Evolutionary conservation across 768 basidiomycete genomes (phyloP).

Genomic region (Suillus clintonianus): DNA sequence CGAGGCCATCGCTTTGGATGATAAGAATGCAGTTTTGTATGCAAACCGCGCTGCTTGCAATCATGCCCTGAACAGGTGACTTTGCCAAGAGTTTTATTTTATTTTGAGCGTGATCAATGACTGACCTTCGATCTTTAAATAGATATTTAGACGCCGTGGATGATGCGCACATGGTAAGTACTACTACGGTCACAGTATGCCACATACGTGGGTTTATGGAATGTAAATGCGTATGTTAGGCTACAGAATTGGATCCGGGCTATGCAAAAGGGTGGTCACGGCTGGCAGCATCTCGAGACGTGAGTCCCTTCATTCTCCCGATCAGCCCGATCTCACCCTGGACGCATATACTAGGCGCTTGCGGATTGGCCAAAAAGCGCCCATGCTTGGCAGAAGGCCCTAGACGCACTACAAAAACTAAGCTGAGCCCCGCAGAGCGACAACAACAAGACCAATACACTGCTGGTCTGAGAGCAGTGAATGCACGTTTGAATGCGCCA

Average conservation of each 20-base stretch:
- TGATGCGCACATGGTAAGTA: slow-evolving; percentile 5
- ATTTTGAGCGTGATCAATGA: too few species aligned
- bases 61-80: slow-evolving; percentile 37
- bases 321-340: not conserved
- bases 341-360: slow-evolving; percentile 10
- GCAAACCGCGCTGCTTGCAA: slow-evolving; percentile 48
- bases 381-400: slow-evolving; percentile 27
- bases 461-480: slow-evolving; percentile 22
- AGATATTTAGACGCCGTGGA: slow-evolving; percentile 7
- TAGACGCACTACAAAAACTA: slow-evolving; percentile 29
- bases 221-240: slow-evolving; percentile 20
- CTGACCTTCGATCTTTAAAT: not conserved
- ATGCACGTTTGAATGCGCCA: slow-evolving; percentile 17
- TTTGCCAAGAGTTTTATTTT: not conserved
- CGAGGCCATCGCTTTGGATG: slow-evolving; percentile 41
- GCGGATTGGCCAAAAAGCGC: slow-evolving; percentile 10
- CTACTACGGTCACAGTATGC: too few species aligned
- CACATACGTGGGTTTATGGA: not conserved
- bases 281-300: slow-evolving; percentile 35
- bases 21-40: slow-evolving; percentile 42
- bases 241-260: slow-evolving; percentile 39
- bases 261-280: slow-evolving; percentile 47
- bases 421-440: slow-evolving; percentile 32
- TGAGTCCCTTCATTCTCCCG: slow-evolving; percentile 7
- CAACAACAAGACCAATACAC: slow-evolving; percentile 39